phyloP scores from a whole-genome alignment of 2,329 filamentous ascomycete genomes.

The Aschersonia sp. region DNA sequence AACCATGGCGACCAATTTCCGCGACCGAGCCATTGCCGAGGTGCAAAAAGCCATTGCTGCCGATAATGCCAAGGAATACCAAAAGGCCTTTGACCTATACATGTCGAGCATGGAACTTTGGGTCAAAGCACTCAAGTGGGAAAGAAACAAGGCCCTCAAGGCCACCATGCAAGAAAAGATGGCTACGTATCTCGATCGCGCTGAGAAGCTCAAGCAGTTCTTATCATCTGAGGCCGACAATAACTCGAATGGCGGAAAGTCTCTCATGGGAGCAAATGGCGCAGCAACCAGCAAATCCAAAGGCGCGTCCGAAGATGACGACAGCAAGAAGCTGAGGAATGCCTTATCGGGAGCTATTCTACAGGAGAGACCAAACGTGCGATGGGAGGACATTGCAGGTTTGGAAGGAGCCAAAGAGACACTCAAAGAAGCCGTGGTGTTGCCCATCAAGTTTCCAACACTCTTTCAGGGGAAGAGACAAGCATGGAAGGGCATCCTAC shows the following conservation, averaged over 20 bases:
- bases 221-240: constrained; percentile 63
- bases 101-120: constrained; percentile 94
- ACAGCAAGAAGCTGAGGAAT: constrained; percentile 87
- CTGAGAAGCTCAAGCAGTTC: constrained; percentile 93
- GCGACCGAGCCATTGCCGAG: constrained; percentile 88
- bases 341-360: constrained; percentile 86
- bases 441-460: constrained; percentile 97
- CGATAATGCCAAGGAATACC: constrained; percentile 91
- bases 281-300: constrained; percentile 45
- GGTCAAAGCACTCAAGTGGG: constrained; percentile 98
- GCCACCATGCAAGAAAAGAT: constrained; percentile 95
- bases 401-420: constrained; percentile 91
- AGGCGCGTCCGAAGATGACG: constrained; percentile 66
- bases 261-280: constrained; percentile 54
- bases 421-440: constrained; percentile 89
- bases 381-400: constrained; percentile 96
- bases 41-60: constrained; percentile 97
- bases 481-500: constrained; percentile 94
- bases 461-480: constrained; percentile 92
- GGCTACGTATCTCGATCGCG: constrained; percentile 94
- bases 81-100: constrained; percentile 92
- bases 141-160: constrained; percentile 95
- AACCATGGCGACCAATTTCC: constrained; percentile 90
- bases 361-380: constrained; percentile 88
- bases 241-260: constrained; percentile 49